A percentile compares a stretch with the other conserved stretches of the same genome.
Conservation (phyloP, 164 flowering plant genomes). For the Akebia trifoliata region DNA sequence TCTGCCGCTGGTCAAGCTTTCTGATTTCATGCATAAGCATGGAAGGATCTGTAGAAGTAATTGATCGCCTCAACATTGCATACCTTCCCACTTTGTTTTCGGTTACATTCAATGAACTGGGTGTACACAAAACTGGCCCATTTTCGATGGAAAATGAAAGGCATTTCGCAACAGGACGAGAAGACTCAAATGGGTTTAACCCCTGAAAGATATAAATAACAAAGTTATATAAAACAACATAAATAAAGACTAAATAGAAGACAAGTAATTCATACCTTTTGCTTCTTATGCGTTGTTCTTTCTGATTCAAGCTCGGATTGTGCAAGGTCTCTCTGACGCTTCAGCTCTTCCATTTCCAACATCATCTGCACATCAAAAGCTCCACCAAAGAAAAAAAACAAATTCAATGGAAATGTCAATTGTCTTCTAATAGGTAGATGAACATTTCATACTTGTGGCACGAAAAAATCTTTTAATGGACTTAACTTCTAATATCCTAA, state of each 20-base stretch:
- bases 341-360: slow-evolving; percentile 67
- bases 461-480: no score
- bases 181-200: slow-evolving; percentile 37
- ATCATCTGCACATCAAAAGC: slow-evolving; percentile 50
- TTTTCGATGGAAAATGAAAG: slow-evolving; percentile 41
- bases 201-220: slow-evolving; percentile 32
- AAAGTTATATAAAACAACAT: background rate
- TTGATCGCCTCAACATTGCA: slow-evolving; percentile 36
- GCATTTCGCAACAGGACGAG: slow-evolving; percentile 48
- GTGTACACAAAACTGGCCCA: slow-evolving; percentile 18
- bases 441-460: no score
- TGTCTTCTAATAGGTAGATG: background rate
- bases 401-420: background rate
- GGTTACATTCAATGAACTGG: slow-evolving; percentile 11
- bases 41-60: slow-evolving; percentile 51
- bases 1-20: slow-evolving; percentile 66
- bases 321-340: slow-evolving; percentile 71
- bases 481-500: no score
- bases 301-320: slow-evolving; percentile 62
- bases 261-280: slow-evolving; percentile 32
- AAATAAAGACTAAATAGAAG: background rate
- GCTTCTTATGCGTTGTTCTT: slow-evolving; percentile 42
- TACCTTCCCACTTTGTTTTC: slow-evolving; percentile 25
- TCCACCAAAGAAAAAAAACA: background rate
- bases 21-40: slow-evolving; percentile 68